A percentile compares a stretch with the other conserved stretches of the same genome.
These are phyloP conservation scores for Boechera stricta DNA, from an alignment of 345 rosid species.

Conservation along the genomic window DNA sequence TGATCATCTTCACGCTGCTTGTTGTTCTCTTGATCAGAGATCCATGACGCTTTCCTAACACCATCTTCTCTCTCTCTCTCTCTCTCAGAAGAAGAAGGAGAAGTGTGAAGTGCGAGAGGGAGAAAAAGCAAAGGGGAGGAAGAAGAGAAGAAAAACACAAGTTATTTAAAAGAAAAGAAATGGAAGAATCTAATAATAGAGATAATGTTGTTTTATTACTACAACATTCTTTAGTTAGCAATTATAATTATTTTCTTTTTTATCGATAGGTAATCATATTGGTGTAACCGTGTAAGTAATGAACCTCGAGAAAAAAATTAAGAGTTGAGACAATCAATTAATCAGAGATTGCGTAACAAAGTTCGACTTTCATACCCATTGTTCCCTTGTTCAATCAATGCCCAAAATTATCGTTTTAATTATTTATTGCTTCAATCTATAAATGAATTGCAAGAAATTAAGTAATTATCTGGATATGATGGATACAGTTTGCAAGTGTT, in stretches of 20 bases:
- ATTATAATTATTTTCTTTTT: background rate
- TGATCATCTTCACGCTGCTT: conserved; percentile 74
- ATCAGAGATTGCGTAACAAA: conserved; percentile 26
- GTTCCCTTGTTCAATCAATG: conserved; percentile 2
- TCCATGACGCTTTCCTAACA: conserved; percentile 72
- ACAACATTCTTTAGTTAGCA: conserved; percentile 24
- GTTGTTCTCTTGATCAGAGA: conserved; percentile 69
- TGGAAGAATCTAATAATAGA: conserved; percentile 28
- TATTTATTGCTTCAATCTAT: background rate
- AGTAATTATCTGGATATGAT: background rate
- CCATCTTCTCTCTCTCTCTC: conserved; percentile 46
- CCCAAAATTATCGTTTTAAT: background rate
- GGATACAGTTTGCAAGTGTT: background rate
- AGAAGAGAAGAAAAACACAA: conserved; percentile 26
- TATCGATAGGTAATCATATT: background rate
- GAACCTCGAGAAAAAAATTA: background rate
- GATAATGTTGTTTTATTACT: conserved; percentile 36
- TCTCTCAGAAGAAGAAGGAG: conserved; percentile 16
- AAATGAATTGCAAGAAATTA: background rate
- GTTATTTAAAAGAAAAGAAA: conserved; percentile 32
- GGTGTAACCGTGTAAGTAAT: conserved; percentile 31
- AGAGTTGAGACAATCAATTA: conserved; percentile 32
- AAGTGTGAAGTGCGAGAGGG: conserved; percentile 34
- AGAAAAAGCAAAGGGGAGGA: conserved; percentile 24
- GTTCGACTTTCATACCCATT: conserved; percentile 14